Base-by-base conservation (phyloP, 2,329 filamentous ascomycete species). In the Neopestalotiopsis clavispora region DNA sequence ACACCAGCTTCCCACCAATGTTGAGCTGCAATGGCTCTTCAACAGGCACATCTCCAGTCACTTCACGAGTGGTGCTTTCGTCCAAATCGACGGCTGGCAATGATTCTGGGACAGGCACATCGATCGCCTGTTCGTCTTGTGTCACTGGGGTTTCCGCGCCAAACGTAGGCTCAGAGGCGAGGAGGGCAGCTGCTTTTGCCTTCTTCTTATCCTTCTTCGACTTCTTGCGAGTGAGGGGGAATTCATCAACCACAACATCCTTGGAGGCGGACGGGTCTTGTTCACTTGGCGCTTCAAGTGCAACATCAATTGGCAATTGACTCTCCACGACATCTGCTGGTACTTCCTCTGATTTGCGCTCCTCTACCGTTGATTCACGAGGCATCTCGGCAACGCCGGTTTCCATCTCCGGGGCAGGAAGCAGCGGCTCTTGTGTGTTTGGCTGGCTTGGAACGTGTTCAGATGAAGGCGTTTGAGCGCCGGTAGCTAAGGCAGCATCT, bases 161-260 rank as follows among this genome's bases (percentile, higher is more conserved):
- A 1, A 71, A 68, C 5, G 69, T 56, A 64, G 68, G 65, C 38
- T 70, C 72, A 66, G 73, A 64, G 66, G 65, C 52, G 28, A 71
- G 63, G 70, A 74, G 71, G 69, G 78, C 77, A 65, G 60, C 61
- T 42, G 75, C 76, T 71, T 80, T 80, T 30, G 76, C 73, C 66
- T 80, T 84, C 76, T 81, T 81, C 58, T 67, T 67, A 58, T 67
- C 66, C 30, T 67, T 61, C 38, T 67, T 67, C 34, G 66, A 63
- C 28, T 67, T 67, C 69, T 80, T 79, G 23, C 72, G 73, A 59
- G 75, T 74, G 61, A 75, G 71, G 13, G 75, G 65, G 62, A 75
- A 77, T 42, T 74, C 72, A 60, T 77, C 73, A 40, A 69, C 67
- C 72, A 68, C 75, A 71, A 68, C 70, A 70, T 61, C 72, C 71